phyloP scores from a whole-genome alignment of 148 eudicot genomes.

The Agrostemma githago region DNA sequence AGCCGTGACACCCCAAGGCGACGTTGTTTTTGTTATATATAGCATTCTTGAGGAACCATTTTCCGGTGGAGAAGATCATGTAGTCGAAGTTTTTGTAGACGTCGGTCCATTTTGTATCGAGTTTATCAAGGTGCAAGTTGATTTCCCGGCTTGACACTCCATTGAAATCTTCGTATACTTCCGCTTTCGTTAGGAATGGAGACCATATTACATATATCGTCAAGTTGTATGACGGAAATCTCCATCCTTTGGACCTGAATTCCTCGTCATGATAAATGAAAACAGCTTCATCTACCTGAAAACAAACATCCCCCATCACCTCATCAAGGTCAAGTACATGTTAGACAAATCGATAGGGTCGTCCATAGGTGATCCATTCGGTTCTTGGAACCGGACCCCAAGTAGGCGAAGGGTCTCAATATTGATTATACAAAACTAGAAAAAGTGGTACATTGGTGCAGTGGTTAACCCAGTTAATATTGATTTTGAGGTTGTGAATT shows the following conservation, averaged over 20 bases:
- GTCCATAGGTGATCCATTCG: no score
- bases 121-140: slow-evolving; percentile 54
- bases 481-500: no score
- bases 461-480: no score
- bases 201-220: slow-evolving; percentile 60
- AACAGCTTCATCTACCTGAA: slow-evolving; percentile 60
- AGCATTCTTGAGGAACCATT: slow-evolving; percentile 56
- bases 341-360: no score
- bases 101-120: slow-evolving; percentile 43
- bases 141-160: slow-evolving; percentile 53
- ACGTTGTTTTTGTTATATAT: slow-evolving; percentile 42
- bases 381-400: no score
- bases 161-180: slow-evolving; percentile 50
- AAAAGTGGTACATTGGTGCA: no score
- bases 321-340: no score
- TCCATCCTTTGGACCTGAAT: slow-evolving; percentile 51
- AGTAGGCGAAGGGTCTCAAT: no score
- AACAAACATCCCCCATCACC: no score
- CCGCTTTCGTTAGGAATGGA: slow-evolving; percentile 61
- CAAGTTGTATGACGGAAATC: slow-evolving; percentile 54
- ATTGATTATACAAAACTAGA: no score
- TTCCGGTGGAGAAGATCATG: slow-evolving; percentile 55
- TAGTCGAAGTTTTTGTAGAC: slow-evolving; percentile 39
- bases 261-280: slow-evolving; percentile 53
- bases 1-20: slow-evolving; percentile 49